Evolutionary conservation across 75 land plant genomes (phyloP).

Genomic region (Gnetum montanum): DNA sequence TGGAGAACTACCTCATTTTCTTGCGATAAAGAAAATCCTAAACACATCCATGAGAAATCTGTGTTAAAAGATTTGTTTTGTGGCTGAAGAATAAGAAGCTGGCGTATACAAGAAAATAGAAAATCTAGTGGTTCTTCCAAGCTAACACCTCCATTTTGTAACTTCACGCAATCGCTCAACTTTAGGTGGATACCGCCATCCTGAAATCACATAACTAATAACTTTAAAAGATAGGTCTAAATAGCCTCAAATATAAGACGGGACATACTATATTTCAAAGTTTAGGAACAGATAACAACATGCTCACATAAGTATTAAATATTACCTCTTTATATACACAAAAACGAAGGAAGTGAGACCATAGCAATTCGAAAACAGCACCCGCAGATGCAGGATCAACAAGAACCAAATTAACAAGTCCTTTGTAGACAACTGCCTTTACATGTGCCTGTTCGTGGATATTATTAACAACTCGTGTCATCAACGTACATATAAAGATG

Average conservation of each 20-base stretch:
- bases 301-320: too few species aligned
- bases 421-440: slow-evolving; percentile 53
- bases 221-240: not conserved
- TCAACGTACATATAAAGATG: not conserved
- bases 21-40: slow-evolving; percentile 81
- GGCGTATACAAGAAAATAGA: slow-evolving; percentile 55
- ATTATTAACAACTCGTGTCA: not conserved
- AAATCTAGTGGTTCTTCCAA: slow-evolving; percentile 78
- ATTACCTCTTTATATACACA: slow-evolving; percentile 46
- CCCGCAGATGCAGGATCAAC: slow-evolving; percentile 50
- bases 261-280: too few species aligned
- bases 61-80: slow-evolving; percentile 24
- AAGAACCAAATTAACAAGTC: slow-evolving; percentile 57
- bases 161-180: slow-evolving; percentile 39
- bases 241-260: too few species aligned
- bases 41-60: slow-evolving; percentile 37
- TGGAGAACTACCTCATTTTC: slow-evolving; percentile 62
- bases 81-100: slow-evolving; percentile 66
- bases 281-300: too few species aligned
- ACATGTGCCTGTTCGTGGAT: slow-evolving; percentile 44
- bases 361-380: slow-evolving; percentile 55
- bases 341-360: slow-evolving; percentile 72
- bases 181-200: slow-evolving; percentile 35
- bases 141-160: slow-evolving; percentile 30
- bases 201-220: slow-evolving; percentile 22